Evolutionary conservation across 2,329 filamentous ascomycete species (phyloP).

Genomic region (Plectosphaerella cucumerina): DNA sequence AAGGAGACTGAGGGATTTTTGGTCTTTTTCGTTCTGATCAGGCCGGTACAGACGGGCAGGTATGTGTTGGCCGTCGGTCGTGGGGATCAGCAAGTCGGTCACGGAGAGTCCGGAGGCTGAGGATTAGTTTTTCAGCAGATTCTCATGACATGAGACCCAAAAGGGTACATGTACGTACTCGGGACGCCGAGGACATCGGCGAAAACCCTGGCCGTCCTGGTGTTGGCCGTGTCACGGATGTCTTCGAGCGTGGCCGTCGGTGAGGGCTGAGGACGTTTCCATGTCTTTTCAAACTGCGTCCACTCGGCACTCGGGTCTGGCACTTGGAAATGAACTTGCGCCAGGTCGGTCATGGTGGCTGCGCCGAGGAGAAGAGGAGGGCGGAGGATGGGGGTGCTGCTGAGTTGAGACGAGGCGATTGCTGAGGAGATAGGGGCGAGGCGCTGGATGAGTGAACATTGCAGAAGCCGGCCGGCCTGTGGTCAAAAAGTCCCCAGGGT

Average conservation of each 20-base stretch:
- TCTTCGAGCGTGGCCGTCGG: neutral
- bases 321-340: neutral
- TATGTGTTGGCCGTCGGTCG: neutral
- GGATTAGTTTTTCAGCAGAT: neutral
- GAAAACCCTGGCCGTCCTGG: neutral
- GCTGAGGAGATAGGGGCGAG: neutral
- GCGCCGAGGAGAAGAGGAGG: too few relatives aligned
- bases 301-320: neutral
- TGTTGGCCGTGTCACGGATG: neutral
- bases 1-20: constrained; percentile 18
- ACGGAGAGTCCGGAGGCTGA: neutral
- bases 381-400: neutral
- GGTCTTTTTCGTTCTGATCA: neutral
- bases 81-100: neutral
- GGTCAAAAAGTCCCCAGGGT: too few relatives aligned
- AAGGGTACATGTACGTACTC: neutral
- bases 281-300: neutral
- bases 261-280: neutral
- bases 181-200: neutral
- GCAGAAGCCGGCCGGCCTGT: too few relatives aligned
- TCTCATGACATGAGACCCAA: too few relatives aligned
- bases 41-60: neutral
- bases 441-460: too few relatives aligned
- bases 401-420: neutral
- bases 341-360: neutral